Evolutionary conservation across 345 rosid species (phyloP).

Genomic region (Eucalyptus victrix): DNA sequence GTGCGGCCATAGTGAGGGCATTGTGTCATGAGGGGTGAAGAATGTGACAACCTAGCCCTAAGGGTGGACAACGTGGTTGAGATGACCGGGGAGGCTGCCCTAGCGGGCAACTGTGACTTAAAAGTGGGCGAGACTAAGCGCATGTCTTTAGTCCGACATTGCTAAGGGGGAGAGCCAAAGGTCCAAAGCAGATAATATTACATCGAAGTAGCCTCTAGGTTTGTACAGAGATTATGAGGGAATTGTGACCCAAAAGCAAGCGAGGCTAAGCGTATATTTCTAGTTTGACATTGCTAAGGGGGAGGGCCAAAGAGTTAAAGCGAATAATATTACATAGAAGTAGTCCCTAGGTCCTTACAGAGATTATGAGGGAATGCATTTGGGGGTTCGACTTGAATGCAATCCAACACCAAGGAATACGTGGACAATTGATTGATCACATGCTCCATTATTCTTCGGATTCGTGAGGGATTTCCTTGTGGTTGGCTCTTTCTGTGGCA

Average conservation of each 20-base stretch:
- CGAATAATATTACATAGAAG: no score
- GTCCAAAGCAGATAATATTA: rapidly evolving
- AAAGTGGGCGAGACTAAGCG: no score
- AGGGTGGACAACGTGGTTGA: no score
- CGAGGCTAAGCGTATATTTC: rapidly evolving
- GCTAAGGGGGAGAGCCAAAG: no score
- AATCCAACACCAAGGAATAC: neutral
- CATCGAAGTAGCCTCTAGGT: no score
- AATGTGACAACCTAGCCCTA: rapidly evolving
- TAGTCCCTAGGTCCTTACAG: rapidly evolving
- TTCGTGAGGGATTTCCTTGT: neutral
- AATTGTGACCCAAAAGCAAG: no score
- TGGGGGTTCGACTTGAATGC: neutral
- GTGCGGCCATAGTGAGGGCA: no score
- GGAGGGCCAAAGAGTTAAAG: rapidly evolving
- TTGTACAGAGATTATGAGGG: no score
- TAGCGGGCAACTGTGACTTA: no score
- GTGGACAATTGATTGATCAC: neutral
- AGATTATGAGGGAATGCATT: neutral
- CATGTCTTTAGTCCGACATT: rapidly evolving
- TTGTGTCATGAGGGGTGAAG: rapidly evolving
- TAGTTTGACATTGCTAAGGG: rapidly evolving
- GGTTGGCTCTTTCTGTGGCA: rapidly evolving
- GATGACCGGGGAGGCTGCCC: rapidly evolving
- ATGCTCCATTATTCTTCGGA: rapidly evolving